phyloP scores from a whole-genome alignment of 345 rosid genomes.

The Dimocarpus longan region DNA sequence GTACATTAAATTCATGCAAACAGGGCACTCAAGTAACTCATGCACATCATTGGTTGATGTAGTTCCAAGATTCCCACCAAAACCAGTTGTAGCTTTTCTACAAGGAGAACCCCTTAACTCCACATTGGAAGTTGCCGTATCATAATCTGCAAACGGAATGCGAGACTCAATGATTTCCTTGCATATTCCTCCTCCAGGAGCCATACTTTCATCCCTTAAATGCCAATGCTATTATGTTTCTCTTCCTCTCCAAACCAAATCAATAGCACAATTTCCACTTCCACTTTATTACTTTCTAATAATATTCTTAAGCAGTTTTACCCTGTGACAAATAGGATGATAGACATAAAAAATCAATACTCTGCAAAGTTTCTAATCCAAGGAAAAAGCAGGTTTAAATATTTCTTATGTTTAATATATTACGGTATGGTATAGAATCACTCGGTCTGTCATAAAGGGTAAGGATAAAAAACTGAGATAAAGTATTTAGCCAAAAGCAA shows the following conservation, averaged over 20 bases:
- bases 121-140: slow-evolving; percentile 42
- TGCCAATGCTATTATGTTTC: slow-evolving; percentile 14
- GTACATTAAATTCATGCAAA: slow-evolving; percentile 76
- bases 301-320: neutral
- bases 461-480: neutral
- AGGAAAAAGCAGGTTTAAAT: neutral
- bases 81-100: slow-evolving; percentile 44
- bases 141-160: slow-evolving; percentile 46
- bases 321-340: slow-evolving; percentile 14
- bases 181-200: slow-evolving; percentile 59
- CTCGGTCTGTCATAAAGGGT: neutral
- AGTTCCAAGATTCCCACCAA: slow-evolving; percentile 52
- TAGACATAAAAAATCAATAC: slow-evolving; percentile 9
- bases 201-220: slow-evolving; percentile 38
- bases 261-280: neutral
- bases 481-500: neutral
- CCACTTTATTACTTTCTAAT: slow-evolving; percentile 5
- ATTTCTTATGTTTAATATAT: neutral
- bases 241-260: slow-evolving; percentile 13
- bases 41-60: slow-evolving; percentile 64
- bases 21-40: slow-evolving; percentile 81
- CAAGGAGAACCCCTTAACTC: slow-evolving; percentile 48
- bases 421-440: neutral
- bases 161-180: slow-evolving; percentile 55
- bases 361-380: neutral